Conservation (phyloP, 345 rosid genomes). For the Rhodamnia rubescens region DNA sequence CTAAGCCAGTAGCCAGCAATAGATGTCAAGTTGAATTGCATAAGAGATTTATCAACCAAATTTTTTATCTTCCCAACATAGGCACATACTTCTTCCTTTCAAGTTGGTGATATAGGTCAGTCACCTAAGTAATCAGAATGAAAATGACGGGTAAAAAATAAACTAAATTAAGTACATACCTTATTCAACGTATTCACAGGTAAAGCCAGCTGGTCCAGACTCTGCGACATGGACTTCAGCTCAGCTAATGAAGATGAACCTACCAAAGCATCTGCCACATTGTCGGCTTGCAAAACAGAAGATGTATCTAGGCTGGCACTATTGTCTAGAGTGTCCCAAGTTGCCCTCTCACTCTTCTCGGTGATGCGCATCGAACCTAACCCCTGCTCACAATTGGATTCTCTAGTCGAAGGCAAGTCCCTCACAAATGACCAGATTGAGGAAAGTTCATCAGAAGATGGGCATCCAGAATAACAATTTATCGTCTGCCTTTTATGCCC, state of each 20-base stretch:
- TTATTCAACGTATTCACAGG: slow-evolving; percentile 34
- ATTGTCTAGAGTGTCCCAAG: slow-evolving; percentile 25
- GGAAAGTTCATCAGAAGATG: slow-evolving; percentile 78
- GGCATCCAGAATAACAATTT: slow-evolving; percentile 82
- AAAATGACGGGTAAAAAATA: not conserved
- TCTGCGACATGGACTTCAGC: slow-evolving; percentile 22
- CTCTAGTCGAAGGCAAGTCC: slow-evolving; percentile 37
- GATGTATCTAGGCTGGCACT: slow-evolving; percentile 15
- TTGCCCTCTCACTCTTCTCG: slow-evolving; percentile 18
- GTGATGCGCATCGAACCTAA: slow-evolving; percentile 77
- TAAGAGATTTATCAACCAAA: not conserved
- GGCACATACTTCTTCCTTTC: not conserved
- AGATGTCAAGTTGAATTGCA: not conserved
- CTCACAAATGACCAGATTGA: slow-evolving; percentile 76
- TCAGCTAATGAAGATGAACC: slow-evolving; percentile 36
- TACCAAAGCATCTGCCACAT: slow-evolving; percentile 20
- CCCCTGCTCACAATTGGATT: slow-evolving; percentile 62
- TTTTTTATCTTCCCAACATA: not conserved
- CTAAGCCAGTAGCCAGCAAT: not conserved
- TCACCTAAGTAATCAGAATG: not conserved
- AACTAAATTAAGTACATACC: slow-evolving; percentile 29
- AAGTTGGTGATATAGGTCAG: not conserved
- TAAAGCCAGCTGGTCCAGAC: slow-evolving; percentile 24
- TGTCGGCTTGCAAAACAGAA: slow-evolving; percentile 10
- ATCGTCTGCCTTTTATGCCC: slow-evolving; percentile 71